These are phyloP conservation scores for Pouteria campechiana DNA, from an alignment of 179 eudicot species.

Conservation along the genomic window DNA sequence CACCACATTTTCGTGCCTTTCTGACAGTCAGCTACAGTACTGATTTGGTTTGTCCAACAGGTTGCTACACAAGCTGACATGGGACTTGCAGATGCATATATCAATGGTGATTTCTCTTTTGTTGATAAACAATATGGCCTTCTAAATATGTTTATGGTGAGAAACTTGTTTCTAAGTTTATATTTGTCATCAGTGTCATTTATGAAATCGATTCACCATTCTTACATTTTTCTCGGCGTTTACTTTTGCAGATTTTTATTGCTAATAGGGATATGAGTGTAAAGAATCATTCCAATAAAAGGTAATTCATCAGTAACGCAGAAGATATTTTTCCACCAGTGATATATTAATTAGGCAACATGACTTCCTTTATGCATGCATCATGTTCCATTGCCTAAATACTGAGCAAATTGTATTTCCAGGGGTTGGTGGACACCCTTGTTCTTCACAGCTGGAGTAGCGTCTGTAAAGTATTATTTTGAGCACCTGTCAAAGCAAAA, in stretches of 20 bases:
- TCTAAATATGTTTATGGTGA: slow-evolving; percentile 73
- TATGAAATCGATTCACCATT: background rate
- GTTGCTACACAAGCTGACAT: slow-evolving; percentile 16
- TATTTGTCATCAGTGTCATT: background rate
- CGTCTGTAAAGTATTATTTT: background rate
- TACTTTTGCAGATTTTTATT: slow-evolving; percentile 44
- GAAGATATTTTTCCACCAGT: too few relatives aligned
- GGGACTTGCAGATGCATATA: background rate
- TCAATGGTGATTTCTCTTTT: background rate
- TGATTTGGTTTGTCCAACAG: slow-evolving; percentile 29
- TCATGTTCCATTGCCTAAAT: too few relatives aligned
- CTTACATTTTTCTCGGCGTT: background rate
- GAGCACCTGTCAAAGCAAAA: background rate
- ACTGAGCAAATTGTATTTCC: too few relatives aligned
- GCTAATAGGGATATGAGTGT: slow-evolving; percentile 55
- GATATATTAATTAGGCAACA: too few relatives aligned
- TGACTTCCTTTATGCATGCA: too few relatives aligned
- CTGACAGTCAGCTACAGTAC: too few relatives aligned
- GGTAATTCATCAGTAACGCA: too few relatives aligned
- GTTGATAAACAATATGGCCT: slow-evolving; percentile 45
- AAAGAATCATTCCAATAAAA: too few relatives aligned
- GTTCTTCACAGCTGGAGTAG: background rate
- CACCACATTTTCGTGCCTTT: too few relatives aligned
- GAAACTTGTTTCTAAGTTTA: background rate
- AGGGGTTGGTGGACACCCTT: background rate